A percentile compares a stretch with the other conserved stretches of the same genome.
These are phyloP conservation scores for Calophaca sinica DNA, from an alignment of 306 rosid genomes.

Conservation along the genomic window DNA sequence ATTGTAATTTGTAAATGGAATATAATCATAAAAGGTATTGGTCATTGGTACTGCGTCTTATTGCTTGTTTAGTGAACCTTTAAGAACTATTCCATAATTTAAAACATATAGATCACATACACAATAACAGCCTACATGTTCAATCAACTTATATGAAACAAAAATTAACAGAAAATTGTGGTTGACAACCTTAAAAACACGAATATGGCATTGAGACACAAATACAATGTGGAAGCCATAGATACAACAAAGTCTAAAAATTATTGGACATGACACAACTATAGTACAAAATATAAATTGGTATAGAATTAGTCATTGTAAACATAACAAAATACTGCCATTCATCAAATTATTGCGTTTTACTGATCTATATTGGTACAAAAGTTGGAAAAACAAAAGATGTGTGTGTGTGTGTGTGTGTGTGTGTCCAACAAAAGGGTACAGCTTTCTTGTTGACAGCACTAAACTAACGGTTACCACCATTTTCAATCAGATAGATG, in stretches of 20 bases:
- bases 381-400: too few species aligned
- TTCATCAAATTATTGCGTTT: too few species aligned
- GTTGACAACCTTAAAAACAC: neutral
- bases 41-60: conserved; percentile 8
- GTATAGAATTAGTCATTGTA: neutral
- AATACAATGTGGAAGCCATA: neutral
- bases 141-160: neutral
- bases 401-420: too few species aligned
- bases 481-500: neutral
- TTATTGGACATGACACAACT: neutral
- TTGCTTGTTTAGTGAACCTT: conserved; percentile 4
- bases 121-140: neutral
- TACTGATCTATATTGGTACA: too few species aligned
- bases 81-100: conserved; percentile 16
- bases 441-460: neutral
- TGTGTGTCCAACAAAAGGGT: neutral
- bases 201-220: neutral
- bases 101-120: neutral
- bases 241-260: neutral
- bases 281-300: neutral
- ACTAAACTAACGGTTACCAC: neutral
- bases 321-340: too few species aligned
- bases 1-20: conserved; percentile 22
- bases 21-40: neutral
- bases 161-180: conserved; percentile 17